These are phyloP conservation scores for Fusarium chuoi DNA, from an alignment of 2,329 filamentous ascomycete genomes.

Conservation along the genomic window DNA sequence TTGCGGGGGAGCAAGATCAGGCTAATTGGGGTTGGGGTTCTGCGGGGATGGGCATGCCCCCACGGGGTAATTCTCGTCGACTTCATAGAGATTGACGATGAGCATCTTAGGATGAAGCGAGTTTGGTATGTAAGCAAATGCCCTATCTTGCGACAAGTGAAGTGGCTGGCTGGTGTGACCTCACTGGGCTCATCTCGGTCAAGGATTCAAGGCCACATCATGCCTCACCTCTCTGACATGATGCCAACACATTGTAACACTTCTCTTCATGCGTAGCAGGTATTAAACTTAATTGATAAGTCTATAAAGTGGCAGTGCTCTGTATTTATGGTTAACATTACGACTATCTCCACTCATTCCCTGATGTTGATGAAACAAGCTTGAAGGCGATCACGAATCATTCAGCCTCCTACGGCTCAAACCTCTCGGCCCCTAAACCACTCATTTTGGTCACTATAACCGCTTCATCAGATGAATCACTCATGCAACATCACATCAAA, in stretches of 20 bases:
- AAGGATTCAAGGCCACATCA: neutral
- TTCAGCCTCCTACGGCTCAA: neutral
- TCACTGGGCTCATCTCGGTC: neutral
- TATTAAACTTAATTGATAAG: neutral
- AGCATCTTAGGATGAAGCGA: accelerated
- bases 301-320: neutral
- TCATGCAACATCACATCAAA: neutral
- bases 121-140: neutral
- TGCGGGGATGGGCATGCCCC: slow-evolving; percentile 8
- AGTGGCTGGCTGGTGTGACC: too few species aligned
- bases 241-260: neutral
- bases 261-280: neutral
- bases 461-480: neutral
- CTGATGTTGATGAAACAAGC: neutral
- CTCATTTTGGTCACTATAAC: neutral
- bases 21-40: slow-evolving; percentile 19
- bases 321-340: neutral
- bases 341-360: neutral
- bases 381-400: neutral
- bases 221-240: neutral
- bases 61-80: neutral
- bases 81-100: too few species aligned
- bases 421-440: neutral
- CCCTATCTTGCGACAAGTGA: neutral
- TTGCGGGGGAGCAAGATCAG: slow-evolving; percentile 2